Evolutionary conservation across 768 basidiomycete genomes (phyloP), one percentile per base, ranked within the genome.

Genomic region (Psilocybe azurescens): DNA sequence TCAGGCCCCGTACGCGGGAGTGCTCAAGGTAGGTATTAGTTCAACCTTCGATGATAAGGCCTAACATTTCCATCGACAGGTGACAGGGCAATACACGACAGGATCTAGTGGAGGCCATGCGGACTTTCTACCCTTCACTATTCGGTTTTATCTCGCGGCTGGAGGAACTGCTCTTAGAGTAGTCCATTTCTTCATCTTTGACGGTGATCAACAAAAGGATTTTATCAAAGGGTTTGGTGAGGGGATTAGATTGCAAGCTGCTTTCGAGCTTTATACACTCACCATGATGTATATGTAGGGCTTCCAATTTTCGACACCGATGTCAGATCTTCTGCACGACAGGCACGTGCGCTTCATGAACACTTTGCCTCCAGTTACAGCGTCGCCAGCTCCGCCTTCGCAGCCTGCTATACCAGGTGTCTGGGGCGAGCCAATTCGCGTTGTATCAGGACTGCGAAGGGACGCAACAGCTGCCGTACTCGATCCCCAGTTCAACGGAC

Each of bases 171-270:
- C 74, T 4, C 33, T 77, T 4, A 65, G 76, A 29, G 69, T 75
- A 47, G 74, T 73, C 10, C 76, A 78, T 60, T 78, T 78, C 67
- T 78, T 78, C 62, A 74, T 77, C 4, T 78, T 70, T 56, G 77
- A 78, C 47, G 77, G 72, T 3, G 77, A 78, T 53, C 77, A 78
- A 65, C 70, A 62, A 39, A 74, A 74, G 28, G 77, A 78, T 53
- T 78, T 78, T 54, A 76, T 78, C 63, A 77, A 77, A 75, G 64
- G 76, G 75, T 32, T 65, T 78, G 38, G 74, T 74, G 46, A 47
- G 33, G 8, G 2, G 7, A 39, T 39, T 39, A 39, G 14, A 39
- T 39, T 65, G 54, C 33, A 48, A 30, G 24, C 38, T 50, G 13
- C 24, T 50, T 50, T 20, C 41, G 20, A 36, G 5, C 16, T 4